phyloP scores from a whole-genome alignment of 345 rosid species.

The Kandelia obovata region DNA sequence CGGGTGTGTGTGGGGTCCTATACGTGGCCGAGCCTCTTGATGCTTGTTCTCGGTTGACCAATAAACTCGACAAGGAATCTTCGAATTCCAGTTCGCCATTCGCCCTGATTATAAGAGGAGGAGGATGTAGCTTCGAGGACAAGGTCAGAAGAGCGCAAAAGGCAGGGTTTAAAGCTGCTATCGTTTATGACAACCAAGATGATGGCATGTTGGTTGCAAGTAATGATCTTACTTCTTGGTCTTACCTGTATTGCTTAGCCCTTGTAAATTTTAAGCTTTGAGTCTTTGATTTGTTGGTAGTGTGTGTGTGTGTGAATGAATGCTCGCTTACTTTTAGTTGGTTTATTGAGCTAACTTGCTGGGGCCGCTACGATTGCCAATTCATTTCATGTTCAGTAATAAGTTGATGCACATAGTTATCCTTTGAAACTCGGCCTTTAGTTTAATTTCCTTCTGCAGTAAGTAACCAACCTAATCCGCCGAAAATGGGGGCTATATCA shows the following conservation, averaged over 20 bases:
- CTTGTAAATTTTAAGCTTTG: neutral
- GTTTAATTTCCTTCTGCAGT: no score
- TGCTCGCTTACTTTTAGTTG: neutral
- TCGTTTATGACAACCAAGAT: constrained; percentile 61
- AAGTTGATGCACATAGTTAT: no score
- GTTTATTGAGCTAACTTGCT: no score
- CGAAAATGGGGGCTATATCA: no score
- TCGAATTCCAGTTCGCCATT: constrained; percentile 46
- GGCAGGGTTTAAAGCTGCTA: constrained; percentile 79
- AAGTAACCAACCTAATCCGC: no score
- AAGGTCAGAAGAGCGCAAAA: constrained; percentile 82
- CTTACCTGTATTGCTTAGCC: neutral
- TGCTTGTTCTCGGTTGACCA: constrained; percentile 62
- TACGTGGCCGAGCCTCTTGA: constrained; percentile 68
- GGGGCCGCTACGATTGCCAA: no score
- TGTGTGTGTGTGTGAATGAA: neutral
- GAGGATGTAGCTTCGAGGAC: constrained; percentile 81
- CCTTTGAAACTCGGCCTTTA: no score
- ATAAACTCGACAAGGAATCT: constrained; percentile 33
- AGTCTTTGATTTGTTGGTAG: neutral
- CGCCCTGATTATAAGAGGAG: constrained; percentile 73
- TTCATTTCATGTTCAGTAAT: no score
- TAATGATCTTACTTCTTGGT: constrained; percentile 30
- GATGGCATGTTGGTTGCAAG: constrained; percentile 73
- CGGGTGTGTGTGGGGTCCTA: constrained; percentile 67